Conservation (phyloP, 1,284 basidiomycete genomes). For the Ceratobasidium sp. region DNA sequence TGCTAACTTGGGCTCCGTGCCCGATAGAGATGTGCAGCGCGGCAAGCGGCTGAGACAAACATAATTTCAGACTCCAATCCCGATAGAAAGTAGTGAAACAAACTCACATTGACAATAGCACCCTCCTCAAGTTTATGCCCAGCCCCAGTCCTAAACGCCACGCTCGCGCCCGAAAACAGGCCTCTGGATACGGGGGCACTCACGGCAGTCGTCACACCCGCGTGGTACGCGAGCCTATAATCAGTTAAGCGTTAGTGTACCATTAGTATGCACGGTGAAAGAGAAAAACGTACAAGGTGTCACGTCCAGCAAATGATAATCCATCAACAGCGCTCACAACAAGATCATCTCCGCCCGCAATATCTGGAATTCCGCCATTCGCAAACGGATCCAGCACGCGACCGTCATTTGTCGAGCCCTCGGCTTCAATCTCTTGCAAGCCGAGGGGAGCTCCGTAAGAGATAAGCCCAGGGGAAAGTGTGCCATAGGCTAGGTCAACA, state of each 20-base stretch:
- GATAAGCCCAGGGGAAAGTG: conserved; percentile 58
- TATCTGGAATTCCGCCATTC: conserved; percentile 51
- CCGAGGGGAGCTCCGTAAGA: conserved; percentile 60
- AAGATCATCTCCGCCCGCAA: conserved; percentile 64
- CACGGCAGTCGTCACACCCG: conserved; percentile 73
- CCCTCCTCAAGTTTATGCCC: conserved; percentile 72
- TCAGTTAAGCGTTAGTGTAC: neutral
- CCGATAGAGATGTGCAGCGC: conserved; percentile 80
- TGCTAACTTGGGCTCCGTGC: conserved; percentile 64
- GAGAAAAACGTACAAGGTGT: conserved; percentile 69
- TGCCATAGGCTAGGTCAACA: conserved; percentile 60
- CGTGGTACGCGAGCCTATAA: conserved; percentile 58
- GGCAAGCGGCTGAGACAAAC: conserved; percentile 55
- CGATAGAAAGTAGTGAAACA: neutral
- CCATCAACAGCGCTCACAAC: conserved; percentile 80
- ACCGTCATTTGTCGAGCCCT: conserved; percentile 78
- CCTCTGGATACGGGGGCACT: conserved; percentile 57
- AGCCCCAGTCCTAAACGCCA: conserved; percentile 74
- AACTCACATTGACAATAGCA: conserved; percentile 73
- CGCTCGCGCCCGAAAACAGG: conserved; percentile 73
- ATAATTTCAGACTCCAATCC: neutral
- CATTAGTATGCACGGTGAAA: neutral
- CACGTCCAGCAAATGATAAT: conserved; percentile 75
- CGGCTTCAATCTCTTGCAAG: conserved; percentile 62
- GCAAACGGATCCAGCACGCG: conserved; percentile 66